A percentile compares a stretch with the other conserved stretches of the same genome.
These are phyloP conservation scores for Musa balbisiana DNA, from an alignment of 202 grass and related monocot species.

Conservation along the genomic window DNA sequence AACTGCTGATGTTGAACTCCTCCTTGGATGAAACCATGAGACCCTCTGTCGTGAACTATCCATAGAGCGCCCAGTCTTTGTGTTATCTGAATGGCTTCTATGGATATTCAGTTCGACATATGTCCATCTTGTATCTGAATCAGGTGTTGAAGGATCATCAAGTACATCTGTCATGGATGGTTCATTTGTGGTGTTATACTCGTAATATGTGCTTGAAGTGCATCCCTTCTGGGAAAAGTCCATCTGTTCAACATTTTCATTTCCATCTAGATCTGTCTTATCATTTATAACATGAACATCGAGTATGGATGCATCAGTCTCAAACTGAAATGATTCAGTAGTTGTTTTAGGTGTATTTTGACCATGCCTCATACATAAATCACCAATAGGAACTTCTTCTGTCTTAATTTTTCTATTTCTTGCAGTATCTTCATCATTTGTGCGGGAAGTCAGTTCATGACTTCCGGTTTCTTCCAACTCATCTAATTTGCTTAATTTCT, in stretches of 20 bases:
- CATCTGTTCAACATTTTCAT: background rate
- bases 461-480: background rate
- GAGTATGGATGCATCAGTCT: slow-evolving; percentile 30
- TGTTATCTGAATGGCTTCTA: slow-evolving; percentile 5
- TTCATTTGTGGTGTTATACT: background rate
- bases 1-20: slow-evolving; percentile 33
- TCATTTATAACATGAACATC: slow-evolving; percentile 52
- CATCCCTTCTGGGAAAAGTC: slow-evolving; percentile 8
- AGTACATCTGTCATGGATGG: background rate
- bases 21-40: slow-evolving; percentile 36
- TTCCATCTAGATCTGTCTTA: slow-evolving; percentile 8
- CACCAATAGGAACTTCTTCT: slow-evolving; percentile 17
- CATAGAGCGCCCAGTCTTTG: background rate
- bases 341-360: slow-evolving; percentile 25
- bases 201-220: slow-evolving; percentile 1
- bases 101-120: background rate
- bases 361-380: slow-evolving; percentile 25
- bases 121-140: background rate
- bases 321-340: slow-evolving; percentile 20
- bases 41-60: slow-evolving; percentile 8
- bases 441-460: background rate
- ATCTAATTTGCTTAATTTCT: slow-evolving; percentile 3
- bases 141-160: background rate
- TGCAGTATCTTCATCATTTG: slow-evolving; percentile 23
- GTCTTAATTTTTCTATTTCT: slow-evolving; percentile 29